Conservation (phyloP, 768 basidiomycete genomes). For the Jaapia argillacea region DNA sequence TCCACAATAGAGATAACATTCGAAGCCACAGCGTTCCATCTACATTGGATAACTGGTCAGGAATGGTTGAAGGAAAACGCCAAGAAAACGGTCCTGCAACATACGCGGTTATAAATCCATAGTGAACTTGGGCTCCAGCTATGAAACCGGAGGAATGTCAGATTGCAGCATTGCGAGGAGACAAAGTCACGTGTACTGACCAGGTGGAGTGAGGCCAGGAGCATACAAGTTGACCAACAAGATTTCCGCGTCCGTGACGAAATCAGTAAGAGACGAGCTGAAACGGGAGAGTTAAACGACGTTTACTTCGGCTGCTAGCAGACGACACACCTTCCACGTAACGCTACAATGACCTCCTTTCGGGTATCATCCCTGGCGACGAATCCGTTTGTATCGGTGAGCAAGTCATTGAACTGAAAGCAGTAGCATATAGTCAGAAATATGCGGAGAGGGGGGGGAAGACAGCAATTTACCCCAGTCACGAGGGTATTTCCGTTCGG, state of each 20-base stretch:
- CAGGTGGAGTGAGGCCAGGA: constrained; percentile 32
- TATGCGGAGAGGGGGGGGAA: not conserved
- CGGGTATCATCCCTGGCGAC: constrained; percentile 11
- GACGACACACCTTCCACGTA: constrained; percentile 36
- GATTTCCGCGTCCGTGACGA: constrained; percentile 32
- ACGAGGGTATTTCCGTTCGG: constrained; percentile 41
- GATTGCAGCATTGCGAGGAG: not conserved
- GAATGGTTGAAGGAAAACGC: not conserved
- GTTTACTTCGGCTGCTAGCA: constrained; percentile 3
- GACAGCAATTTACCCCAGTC: constrained; percentile 14
- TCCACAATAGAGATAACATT: constrained; percentile 28
- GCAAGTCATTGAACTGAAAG: constrained; percentile 1
- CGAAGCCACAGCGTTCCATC: constrained; percentile 39
- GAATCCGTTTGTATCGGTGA: constrained; percentile 6
- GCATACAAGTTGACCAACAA: constrained; percentile 32
- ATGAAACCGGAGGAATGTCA: not conserved
- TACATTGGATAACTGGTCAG: constrained; percentile 10
- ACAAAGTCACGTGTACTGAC: constrained; percentile 14
- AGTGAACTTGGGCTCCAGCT: constrained; percentile 35
- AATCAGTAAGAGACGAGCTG: constrained; percentile 32
- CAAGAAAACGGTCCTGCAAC: constrained; percentile 5
- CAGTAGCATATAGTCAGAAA: not conserved
- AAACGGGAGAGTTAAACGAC: constrained; percentile 1
- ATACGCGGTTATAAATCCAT: constrained; percentile 41
- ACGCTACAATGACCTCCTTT: constrained; percentile 1